Evolutionary conservation across 352 stramenopile species (phyloP), one percentile per base, ranked within the genome.

Genomic region (Phytophthora crassamura): DNA sequence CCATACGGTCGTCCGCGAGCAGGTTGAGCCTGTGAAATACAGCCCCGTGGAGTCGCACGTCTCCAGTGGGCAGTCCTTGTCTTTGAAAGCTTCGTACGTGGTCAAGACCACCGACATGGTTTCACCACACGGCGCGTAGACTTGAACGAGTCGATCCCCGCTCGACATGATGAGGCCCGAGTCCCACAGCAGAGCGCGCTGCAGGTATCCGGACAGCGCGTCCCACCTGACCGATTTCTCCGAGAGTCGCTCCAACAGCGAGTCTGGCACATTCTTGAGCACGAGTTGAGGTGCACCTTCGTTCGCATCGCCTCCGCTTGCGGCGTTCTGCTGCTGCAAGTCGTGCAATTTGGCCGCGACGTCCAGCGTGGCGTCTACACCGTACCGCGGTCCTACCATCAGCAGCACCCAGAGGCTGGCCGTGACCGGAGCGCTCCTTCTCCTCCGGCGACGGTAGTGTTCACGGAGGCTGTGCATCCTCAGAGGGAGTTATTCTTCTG

Each of bases 121-220:
- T 30, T 81, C 79, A 32, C 72, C 74, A 43, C 78, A 88, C 20
- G 67, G 69, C n/a, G 77, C 68, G 33, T 78, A 67, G 20, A 89
- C 67, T 41, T 89, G 80, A 7, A 85, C 61, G 7, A 86, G 61
- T 12, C 59, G 42, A 5, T 67, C 72, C 11, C 62, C 55, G 28
- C 50, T 68, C 2, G 76, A 75, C 59, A 78, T 62, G 11, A 89
- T 67, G 4, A 88, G 64, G 0, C 80, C 80, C 2, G 54, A 46
- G 45, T 89, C 80, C 78, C 78, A 89, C 33, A 89, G 56, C 42
- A 89, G 40, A 18, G 80, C 80, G 33, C 80, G 78, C 59, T 89
- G 78, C 6, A 88, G 50, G 14, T 70, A 68, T 15, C 72, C 61
- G 1, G 80, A 82, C 5, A 89, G 68, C 5, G 54, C 10, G 43